Evolutionary conservation across 768 basidiomycete species (phyloP), one percentile per base, ranked within the genome.

Genomic region (Panaeolus cyanescens): DNA sequence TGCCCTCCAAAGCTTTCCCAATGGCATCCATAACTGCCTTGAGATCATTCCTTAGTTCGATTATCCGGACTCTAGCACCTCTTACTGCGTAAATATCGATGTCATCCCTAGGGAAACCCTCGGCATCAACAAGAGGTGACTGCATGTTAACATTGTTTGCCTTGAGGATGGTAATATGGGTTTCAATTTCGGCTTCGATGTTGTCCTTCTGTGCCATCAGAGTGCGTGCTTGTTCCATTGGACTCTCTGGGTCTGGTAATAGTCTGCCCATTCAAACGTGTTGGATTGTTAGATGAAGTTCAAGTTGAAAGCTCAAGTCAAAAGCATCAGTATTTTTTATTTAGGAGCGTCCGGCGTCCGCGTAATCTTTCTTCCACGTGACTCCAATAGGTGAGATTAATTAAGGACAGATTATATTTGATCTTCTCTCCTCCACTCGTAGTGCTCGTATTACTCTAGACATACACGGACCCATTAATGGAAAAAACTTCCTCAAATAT

Each of bases 31-130:
- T 89, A 9, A 92, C 75, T 32, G 71, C 79, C 17, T 77, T 80
- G 61, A 90, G 78, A 70, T 99, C 96, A 67, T 95, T 97, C 60
- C 87, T 80, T 54, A 95, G 77, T 70, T 92, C 85, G 56, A 91
- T 87, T n/a, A 96, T 85, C 55, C 90, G 81, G 31, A 88, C 83
- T 56, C 94, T 83, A 12, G 93, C 92, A 54, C 78, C 77, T 22
- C 93, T 81, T 19, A 96, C 88, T 10, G 89, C 87, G 70, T 86
- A 92, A 17, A 96, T 80, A 65, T 96, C 92, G 63, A 98, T 83
- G 74, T 96, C 91, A 13, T 85, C 86, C 13, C 94, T 83, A 1
- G 96, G 96, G 73, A 93, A 98, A 6, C 96, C 96, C 56, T 97
- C 92, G 0, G 78, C 64, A 70, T 97, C 95, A 53, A 97, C 84